These are phyloP conservation scores for Gossypium mustelinum DNA, from an alignment of 345 rosid species.

Conservation along the genomic window DNA sequence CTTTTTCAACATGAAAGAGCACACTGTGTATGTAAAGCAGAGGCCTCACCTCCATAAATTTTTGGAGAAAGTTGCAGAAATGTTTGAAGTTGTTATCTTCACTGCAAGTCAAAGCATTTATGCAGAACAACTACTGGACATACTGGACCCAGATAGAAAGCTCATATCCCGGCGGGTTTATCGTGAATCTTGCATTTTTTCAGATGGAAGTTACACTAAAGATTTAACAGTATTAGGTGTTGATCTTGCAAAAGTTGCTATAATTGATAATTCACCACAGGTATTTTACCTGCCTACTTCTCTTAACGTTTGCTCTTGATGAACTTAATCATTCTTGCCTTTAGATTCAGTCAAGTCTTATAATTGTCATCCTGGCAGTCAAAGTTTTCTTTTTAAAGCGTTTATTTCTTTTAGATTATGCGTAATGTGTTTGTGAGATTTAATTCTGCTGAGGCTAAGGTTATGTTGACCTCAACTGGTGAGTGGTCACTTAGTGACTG, in stretches of 20 bases:
- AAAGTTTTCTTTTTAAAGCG: not conserved
- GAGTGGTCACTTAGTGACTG: not conserved
- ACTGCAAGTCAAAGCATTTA: slow-evolving; percentile 97
- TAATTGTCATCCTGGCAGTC: not conserved
- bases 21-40: slow-evolving; percentile 74
- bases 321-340: slow-evolving; percentile 14
- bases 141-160: slow-evolving; percentile 70
- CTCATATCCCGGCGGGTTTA: slow-evolving; percentile 69
- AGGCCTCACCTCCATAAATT: slow-evolving; percentile 79
- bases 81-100: slow-evolving; percentile 79
- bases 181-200: slow-evolving; percentile 85
- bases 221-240: slow-evolving; percentile 89
- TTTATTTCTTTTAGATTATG: not conserved
- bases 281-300: slow-evolving; percentile 34
- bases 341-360: not conserved
- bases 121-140: slow-evolving; percentile 76
- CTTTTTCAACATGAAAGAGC: slow-evolving; percentile 85
- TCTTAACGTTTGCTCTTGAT: slow-evolving; percentile 4
- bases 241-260: slow-evolving; percentile 92
- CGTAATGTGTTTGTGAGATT: slow-evolving; percentile 3
- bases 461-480: not conserved
- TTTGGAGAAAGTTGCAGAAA: slow-evolving; percentile 82
- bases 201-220: slow-evolving; percentile 86
- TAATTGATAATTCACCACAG: slow-evolving; percentile 96
- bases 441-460: not conserved